A percentile compares a stretch with the other conserved stretches of the same genome.
These are phyloP conservation scores for Suhomyces terraborum DNA, from an alignment of 1,139 yeast species.

Conservation along the genomic window DNA sequence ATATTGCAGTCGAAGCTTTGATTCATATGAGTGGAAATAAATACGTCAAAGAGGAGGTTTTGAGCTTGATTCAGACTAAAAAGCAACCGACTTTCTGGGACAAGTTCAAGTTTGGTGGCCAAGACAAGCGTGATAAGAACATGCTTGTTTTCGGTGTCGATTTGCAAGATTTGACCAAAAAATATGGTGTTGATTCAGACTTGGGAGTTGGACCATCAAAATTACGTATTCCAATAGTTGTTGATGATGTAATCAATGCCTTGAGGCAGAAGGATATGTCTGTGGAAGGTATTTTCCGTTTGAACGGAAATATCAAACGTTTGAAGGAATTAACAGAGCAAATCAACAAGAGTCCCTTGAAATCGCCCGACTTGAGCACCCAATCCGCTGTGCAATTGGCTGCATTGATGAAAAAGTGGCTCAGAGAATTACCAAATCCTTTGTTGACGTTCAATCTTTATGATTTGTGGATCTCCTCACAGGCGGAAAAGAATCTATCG, in stretches of 20 bases:
- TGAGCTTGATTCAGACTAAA: conserved; percentile 55
- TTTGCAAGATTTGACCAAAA: conserved; percentile 66
- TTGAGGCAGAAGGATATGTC: conserved; percentile 93
- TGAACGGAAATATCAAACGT: conserved; percentile 91
- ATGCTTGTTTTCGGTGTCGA: conserved; percentile 76
- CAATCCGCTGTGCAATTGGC: conserved; percentile 94
- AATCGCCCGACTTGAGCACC: conserved; percentile 67
- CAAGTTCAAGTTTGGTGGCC: conserved; percentile 50
- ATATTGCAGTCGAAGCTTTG: conserved; percentile 68
- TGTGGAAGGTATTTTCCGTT: conserved; percentile 93
- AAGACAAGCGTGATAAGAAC: conserved; percentile 30
- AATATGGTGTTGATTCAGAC: conserved; percentile 84
- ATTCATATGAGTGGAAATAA: conserved; percentile 39
- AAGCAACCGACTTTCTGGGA: conserved; percentile 76
- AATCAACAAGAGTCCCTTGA: conserved; percentile 74
- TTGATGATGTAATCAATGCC: conserved; percentile 84
- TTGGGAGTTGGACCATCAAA: conserved; percentile 84
- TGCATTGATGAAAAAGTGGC: conserved; percentile 86
- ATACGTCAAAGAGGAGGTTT: conserved; percentile 53
- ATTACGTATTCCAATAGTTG: conserved; percentile 77
- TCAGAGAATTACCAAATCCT: conserved; percentile 92
- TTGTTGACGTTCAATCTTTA: conserved; percentile 75
- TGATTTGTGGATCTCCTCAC: conserved; percentile 80
- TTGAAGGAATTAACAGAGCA: conserved; percentile 72
- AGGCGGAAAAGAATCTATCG: conserved; percentile 51